Percentiles rank a stretch among this genome's conserved stretches.
phyloP scores from a whole-genome alignment of 169 alveolate species.

The Babesia bigemina region DNA sequence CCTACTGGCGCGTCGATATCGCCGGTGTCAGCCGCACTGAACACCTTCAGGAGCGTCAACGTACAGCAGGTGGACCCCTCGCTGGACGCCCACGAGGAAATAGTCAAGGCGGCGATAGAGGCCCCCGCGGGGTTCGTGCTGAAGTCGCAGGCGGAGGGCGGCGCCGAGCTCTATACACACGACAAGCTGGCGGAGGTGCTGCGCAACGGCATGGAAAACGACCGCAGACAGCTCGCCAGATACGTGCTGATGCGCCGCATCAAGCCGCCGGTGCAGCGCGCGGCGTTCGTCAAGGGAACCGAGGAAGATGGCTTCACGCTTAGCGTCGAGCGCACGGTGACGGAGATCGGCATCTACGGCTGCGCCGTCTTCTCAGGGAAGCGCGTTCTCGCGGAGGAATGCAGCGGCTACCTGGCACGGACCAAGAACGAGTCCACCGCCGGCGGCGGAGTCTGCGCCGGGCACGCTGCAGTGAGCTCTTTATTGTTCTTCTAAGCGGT shows the following conservation, averaged over 20 bases:
- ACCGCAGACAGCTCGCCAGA: conserved; percentile 23
- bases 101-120: conserved; percentile 55
- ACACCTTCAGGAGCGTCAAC: conserved; percentile 7
- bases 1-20: background rate
- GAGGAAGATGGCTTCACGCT: conserved; percentile 24
- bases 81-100: conserved; percentile 11
- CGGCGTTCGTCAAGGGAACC: conserved; percentile 35
- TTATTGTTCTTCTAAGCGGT: conserved; percentile 28
- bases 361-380: conserved; percentile 46
- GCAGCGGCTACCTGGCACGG: conserved; percentile 65
- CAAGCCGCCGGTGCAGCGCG: conserved; percentile 54
- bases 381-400: conserved; percentile 29
- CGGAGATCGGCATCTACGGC: conserved; percentile 65
- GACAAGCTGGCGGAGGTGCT: conserved; percentile 30
- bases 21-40: background rate
- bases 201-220: conserved; percentile 1
- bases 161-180: conserved; percentile 26
- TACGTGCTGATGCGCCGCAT: conserved; percentile 62
- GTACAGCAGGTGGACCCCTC: conserved; percentile 69
- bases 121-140: conserved; percentile 46
- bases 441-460: conserved; percentile 69
- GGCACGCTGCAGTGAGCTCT: conserved; percentile 41
- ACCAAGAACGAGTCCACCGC: conserved; percentile 50
- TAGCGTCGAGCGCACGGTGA: conserved; percentile 33
- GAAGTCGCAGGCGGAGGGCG: conserved; percentile 60